A percentile compares a stretch with the other conserved stretches of the same genome.
Conservation (phyloP, 2,329 filamentous ascomycete genomes). For the Hymenoscyphus repandus region DNA sequence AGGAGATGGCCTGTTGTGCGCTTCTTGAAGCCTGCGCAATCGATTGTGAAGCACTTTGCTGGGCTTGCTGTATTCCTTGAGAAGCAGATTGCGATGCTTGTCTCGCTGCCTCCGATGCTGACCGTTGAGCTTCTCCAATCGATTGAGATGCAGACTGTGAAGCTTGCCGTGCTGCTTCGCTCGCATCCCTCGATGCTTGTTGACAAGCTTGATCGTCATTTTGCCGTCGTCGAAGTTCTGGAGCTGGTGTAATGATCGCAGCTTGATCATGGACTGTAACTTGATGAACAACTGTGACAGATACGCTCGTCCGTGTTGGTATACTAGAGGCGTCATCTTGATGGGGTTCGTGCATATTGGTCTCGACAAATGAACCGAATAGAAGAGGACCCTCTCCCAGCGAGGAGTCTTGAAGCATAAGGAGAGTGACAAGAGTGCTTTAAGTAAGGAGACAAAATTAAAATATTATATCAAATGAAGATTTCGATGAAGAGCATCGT, state of each 20-base stretch:
- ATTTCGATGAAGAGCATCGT: conserved; percentile 17
- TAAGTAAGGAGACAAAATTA: conserved; percentile 6
- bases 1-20: conserved; percentile 19
- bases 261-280: conserved; percentile 14
- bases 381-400: conserved; percentile 20
- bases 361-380: conserved; percentile 14
- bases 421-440: conserved; percentile 5
- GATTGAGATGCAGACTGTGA: conserved; percentile 23
- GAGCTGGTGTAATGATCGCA: conserved; percentile 22
- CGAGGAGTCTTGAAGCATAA: conserved; percentile 20
- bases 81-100: conserved; percentile 21
- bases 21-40: conserved; percentile 24
- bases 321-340: background rate
- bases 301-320: background rate
- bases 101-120: conserved; percentile 3
- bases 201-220: conserved; percentile 11
- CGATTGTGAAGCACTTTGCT: conserved; percentile 19
- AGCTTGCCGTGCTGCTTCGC: conserved; percentile 7
- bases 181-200: conserved; percentile 13
- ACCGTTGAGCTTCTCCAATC: conserved; percentile 11
- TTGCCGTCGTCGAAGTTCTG: conserved; percentile 23
- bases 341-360: conserved; percentile 14
- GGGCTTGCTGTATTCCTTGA: conserved; percentile 21
- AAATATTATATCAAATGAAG: conserved; percentile 7
- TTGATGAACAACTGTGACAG: conserved; percentile 7